Evolutionary conservation across 169 alveolate genomes (phyloP), one percentile per base, ranked within the genome.

Genomic region (Nephromyces sp.): DNA sequence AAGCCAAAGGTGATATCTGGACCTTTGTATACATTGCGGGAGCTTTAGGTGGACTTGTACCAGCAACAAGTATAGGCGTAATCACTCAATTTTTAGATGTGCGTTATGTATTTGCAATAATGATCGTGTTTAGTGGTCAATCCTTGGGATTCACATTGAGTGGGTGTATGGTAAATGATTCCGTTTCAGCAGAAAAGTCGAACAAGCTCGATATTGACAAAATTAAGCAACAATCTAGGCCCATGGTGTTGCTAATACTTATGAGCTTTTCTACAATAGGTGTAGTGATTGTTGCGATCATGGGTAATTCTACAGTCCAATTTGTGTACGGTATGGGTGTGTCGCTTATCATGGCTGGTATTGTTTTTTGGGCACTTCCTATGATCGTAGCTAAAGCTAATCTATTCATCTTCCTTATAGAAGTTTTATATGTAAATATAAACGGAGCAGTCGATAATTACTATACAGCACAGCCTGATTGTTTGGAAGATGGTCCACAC

Each of bases 401-500:
- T 24, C 1, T 74, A 53, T 74, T 57, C 34, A 33, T 74, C 30
- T 74, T 74, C 35, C 29, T 61, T 25, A 52, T 62, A 52, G 61
- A 70, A 6, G 34, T 72, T 27, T n/a, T 74, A 35, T 52, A 74
- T 34, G 52, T 74, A 27, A 29, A 32, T 1, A 65, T 74, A 21
- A 15, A 68, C 25, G 80, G 80, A 15, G 80, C 80, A 0, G 32
- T 74, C 31, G 70, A 65, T 52, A 67, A 32, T 52, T 74, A 22
- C 35, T 74, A 74, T 52, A 74, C 62, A 1, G 75, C 75, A 1
- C 30, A 53, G 6, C 69, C 74, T 32, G 2, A n/a, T 34, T 74
- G 81, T 21, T 32, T 74, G 0, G 72, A 75, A 0, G 81, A 66
- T 8, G 81, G 81, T 15, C 81, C 81, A 0, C 67, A 65, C 69